Evolutionary conservation across 805 yeast genomes (phyloP).

Genomic region (Metschnikowia continentalis): DNA sequence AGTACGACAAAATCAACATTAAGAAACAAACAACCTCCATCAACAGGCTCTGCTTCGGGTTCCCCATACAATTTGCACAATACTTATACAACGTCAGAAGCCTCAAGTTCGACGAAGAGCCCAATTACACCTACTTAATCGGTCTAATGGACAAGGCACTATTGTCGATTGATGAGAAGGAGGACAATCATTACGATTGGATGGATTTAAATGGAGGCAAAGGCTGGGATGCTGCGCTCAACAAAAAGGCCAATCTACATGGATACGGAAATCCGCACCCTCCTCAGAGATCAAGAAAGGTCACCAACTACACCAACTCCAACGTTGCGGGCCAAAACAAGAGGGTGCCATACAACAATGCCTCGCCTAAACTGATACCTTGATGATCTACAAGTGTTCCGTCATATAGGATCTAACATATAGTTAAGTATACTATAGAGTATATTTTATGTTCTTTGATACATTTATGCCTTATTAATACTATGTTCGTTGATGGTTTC

Average conservation of each 20-base stretch:
- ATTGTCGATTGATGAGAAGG: constrained; percentile 61
- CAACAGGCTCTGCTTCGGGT: constrained; percentile 78
- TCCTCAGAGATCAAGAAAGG: constrained; percentile 28
- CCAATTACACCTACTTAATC: constrained; percentile 86
- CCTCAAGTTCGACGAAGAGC: constrained; percentile 87
- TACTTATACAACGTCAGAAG: constrained; percentile 86
- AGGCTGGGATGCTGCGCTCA: constrained; percentile 90
- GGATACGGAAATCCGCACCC: constrained; percentile 97
- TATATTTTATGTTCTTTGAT: too few species aligned
- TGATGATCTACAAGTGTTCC: too few species aligned
- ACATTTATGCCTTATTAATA: too few species aligned
- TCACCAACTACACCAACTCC: constrained; percentile 15
- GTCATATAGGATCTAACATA: too few species aligned
- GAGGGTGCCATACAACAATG: constrained; percentile 8
- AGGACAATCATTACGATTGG: constrained; percentile 96
- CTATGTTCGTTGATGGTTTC: too few species aligned
- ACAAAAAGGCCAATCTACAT: constrained; percentile 89
- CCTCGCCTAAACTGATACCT: constrained; percentile 1
- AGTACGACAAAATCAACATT: constrained; percentile 95
- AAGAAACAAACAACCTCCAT: constrained; percentile 89
- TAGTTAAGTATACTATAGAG: too few species aligned
- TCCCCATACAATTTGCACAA: constrained; percentile 90
- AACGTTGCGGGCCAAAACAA: constrained; percentile 5
- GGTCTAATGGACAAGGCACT: constrained; percentile 74
- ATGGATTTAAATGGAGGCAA: constrained; percentile 91